Conservation (phyloP, 805 yeast genomes). For the Sporopachydermia quercuum region DNA sequence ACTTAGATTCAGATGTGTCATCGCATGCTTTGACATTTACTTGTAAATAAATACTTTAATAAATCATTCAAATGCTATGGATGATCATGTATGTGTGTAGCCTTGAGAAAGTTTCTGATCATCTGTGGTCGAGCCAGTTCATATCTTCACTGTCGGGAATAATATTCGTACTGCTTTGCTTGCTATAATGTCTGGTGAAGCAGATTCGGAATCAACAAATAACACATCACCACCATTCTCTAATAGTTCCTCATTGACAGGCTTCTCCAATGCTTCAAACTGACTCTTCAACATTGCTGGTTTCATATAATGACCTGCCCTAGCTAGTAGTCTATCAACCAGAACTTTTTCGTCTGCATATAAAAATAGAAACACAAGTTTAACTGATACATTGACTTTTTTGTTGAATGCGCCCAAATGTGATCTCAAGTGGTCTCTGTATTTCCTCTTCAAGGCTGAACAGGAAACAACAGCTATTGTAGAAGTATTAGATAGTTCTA, state of each 20-base stretch:
- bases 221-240: background rate
- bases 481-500: conserved; percentile 16
- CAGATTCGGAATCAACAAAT: background rate
- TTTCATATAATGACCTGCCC: conserved; percentile 80
- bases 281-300: conserved; percentile 72
- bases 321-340: conserved; percentile 38
- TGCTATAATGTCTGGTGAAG: background rate
- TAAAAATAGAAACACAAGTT: conserved; percentile 50
- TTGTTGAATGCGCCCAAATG: conserved; percentile 12
- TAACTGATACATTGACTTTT: conserved; percentile 15
- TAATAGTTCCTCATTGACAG: conserved; percentile 25
- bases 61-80: too few relatives aligned
- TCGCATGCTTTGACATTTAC: too few relatives aligned
- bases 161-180: background rate
- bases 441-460: conserved; percentile 64
- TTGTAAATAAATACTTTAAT: too few relatives aligned
- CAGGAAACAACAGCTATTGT: conserved; percentile 51
- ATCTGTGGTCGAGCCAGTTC: too few relatives aligned
- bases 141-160: too few relatives aligned
- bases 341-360: conserved; percentile 50
- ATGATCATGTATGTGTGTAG: too few relatives aligned
- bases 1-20: too few relatives aligned
- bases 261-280: conserved; percentile 59
- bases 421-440: conserved; percentile 46
- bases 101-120: too few relatives aligned